Evolutionary conservation across 2,329 filamentous ascomycete genomes (phyloP).

Genomic region (Clonostachys sp.): DNA sequence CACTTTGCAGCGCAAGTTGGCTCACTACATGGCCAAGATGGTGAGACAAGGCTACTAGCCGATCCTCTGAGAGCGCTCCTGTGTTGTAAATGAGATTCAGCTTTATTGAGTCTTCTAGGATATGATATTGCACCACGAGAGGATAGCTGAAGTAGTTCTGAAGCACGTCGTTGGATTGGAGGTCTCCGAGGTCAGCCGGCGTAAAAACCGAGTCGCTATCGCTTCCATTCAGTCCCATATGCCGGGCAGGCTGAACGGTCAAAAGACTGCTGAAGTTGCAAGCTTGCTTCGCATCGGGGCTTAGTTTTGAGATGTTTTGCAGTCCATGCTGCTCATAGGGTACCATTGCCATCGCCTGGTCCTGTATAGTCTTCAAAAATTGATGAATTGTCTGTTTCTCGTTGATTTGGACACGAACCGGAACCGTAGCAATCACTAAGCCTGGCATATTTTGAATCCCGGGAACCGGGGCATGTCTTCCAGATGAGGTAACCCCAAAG

Average conservation of each 20-base stretch:
- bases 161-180: not conserved
- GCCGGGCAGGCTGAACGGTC: conserved; percentile 1
- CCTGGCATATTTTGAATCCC: too few species aligned
- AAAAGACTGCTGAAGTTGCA: conserved; percentile 4
- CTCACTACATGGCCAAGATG: conserved; percentile 2
- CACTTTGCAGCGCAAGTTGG: not conserved
- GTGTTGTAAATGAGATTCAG: conserved; percentile 3
- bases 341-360: conserved; percentile 6
- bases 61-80: not conserved
- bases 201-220: not conserved
- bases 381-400: conserved; percentile 16
- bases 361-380: conserved; percentile 28
- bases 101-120: conserved; percentile 1
- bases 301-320: conserved; percentile 5
- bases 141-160: conserved; percentile 5
- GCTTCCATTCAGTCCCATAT: not conserved
- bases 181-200: too few species aligned
- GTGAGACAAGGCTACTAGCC: not conserved
- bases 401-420: conserved; percentile 17
- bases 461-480: too few species aligned
- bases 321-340: conserved; percentile 9
- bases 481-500: too few species aligned
- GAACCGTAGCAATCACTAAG: conserved; percentile 13
- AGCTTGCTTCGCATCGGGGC: conserved; percentile 1
- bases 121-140: conserved; percentile 2